Conservation (phyloP, 2,329 filamentous ascomycete genomes). For the Zelopaecilomyces penicillatus region DNA sequence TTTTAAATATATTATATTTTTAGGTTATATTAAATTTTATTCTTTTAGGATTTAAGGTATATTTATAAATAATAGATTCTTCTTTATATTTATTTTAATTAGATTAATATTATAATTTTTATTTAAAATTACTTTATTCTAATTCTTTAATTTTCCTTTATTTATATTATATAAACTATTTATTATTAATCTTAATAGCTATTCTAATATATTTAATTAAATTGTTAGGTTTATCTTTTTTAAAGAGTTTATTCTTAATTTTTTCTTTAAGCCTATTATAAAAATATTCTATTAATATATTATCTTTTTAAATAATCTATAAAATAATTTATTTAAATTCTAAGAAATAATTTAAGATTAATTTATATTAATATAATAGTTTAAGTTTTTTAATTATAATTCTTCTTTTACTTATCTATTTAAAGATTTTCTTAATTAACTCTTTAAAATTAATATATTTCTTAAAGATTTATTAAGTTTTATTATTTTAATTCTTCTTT, state of each 20-base stretch:
- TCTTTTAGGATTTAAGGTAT: no score
- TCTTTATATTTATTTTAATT: no score
- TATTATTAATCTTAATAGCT: conserved; percentile 1
- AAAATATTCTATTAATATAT: neutral
- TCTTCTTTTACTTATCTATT: neutral
- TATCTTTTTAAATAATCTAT: neutral
- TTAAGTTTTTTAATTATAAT: neutral
- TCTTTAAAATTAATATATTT: neutral
- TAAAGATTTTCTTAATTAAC: neutral
- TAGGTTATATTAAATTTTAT: no score
- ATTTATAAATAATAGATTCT: no score
- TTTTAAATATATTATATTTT: no score
- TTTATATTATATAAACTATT: conserved; percentile 2
- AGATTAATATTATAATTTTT: no score
- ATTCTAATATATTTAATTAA: neutral
- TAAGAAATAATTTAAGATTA: neutral
- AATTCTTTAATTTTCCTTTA: neutral
- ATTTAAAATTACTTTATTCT: no score
- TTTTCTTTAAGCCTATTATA: neutral
- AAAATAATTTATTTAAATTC: neutral
- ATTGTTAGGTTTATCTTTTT: neutral
- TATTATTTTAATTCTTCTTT: neutral
- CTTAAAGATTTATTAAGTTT: neutral
- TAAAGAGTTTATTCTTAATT: conserved; percentile 5
- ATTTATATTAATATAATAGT: neutral